Base-by-base conservation (phyloP, 2,329 filamentous ascomycete genomes). In the Aspergillus spinulosporus region DNA sequence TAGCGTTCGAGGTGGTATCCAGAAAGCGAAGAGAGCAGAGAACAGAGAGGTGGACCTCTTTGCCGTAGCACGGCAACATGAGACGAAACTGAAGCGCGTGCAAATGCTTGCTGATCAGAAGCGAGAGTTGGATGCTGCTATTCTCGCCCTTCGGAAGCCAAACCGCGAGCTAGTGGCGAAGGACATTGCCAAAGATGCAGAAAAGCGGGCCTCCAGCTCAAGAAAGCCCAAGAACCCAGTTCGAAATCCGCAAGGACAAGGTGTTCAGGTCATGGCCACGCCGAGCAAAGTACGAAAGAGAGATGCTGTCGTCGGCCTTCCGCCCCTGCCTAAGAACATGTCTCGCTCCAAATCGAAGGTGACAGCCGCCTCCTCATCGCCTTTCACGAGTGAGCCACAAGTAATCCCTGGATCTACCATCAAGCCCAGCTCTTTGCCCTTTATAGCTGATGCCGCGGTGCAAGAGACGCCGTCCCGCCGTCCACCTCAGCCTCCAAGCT, bases 21-120 rank as follows among this genome's bases (percentile, higher is more conserved):
- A 78, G 50, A 75, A 77, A 55, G 68, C 76, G 2, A 74, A 75
- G 42, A 74, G 76, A 9, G 73, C 72, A 28, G 74, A 76, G 47
- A 78, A 80, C 59, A 76, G 78, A 26, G 78, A 80, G 63, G 72
- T 81, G 43, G 78, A 81, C 60, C 70, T 81, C 7, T 72, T 74
- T 47, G 75, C 76, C 2, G 72, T 74, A 53, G 72, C 76, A 6
- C 74, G 75, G 50, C 72, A 74, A 50, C 74, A 76, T 49, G 75
- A 80, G 58, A 67, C 71, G 7, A 81, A 80, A 59, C 59, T 77
- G 40, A 74, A 72, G 60, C 78, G 77, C 60, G 75, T 77, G 54
- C 74, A 78, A 54, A 69, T 74, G 58, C 64, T 78, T 9, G 67
- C 74, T 26, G 75, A 79, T 31, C 76, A 79, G 56, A 78, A 78